Evolutionary conservation across 345 rosid species (phyloP), one percentile per base, ranked within the genome.

Genomic region (Alliaria petiolata): DNA sequence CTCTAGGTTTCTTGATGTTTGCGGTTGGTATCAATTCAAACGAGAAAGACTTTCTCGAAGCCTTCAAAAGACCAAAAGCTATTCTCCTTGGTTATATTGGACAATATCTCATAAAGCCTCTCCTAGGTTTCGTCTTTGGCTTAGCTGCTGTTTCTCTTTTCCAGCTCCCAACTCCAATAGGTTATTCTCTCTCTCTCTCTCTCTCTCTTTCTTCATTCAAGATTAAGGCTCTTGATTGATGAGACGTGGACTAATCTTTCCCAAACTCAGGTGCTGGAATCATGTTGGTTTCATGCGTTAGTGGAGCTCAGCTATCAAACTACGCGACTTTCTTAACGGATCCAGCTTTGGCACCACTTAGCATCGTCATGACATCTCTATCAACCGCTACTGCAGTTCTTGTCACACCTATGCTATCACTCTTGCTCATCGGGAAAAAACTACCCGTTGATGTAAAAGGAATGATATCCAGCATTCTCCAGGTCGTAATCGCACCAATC

Each of bases 1-100:
- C 97, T 15, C 80, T 93, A 62, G 99, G 99, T 15, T 91, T 91
- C 83, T 76, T 91, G 89, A 93, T 93, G 97, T 93, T 93, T 83
- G 97, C 99, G 8, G 97, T 93, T 47, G 97, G 99, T 47, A 84
- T 91, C 69, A 93, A 89, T 76, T 91, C 97, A 64, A 82, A 86
- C 8, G 97, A 86, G 81, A 86, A 84, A 70, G 99, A 93, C 74
- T 93, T 93, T 78, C 72, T 91, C 15, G 91, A 89, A 76, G 92
- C 97, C 34, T 87, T 89, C 75, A 89, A 85, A 43, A 87, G 95
- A 68, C 96, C 96, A 4, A 81, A 83, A 43, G 90, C 75, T 77
- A 84, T 93, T 65, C 70, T 89, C 39, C 84, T 87, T 70, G 96
- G 98, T 66, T 91, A 87, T 62, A 14, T 86, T 52, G 95, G 96